Percentiles rank a stretch among this genome's conserved stretches.
Conservation (phyloP, 202 grass and related monocot genomes). For the Dendrocalamus latiflorus region DNA sequence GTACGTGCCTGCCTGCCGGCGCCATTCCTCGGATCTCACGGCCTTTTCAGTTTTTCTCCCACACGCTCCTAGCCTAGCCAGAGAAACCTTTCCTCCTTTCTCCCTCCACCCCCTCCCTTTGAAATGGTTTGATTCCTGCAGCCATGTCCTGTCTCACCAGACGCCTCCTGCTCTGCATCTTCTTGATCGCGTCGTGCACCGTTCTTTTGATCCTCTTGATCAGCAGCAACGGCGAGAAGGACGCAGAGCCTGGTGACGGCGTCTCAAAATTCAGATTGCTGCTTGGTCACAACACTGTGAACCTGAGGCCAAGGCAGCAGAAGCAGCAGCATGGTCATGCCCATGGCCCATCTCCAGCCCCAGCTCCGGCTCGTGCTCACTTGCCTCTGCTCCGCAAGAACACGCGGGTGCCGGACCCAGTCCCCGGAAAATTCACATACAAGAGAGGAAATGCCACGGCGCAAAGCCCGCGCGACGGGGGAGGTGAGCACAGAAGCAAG, state of each 20-base stretch:
- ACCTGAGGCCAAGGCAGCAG: neutral
- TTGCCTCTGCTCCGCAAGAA: constrained; percentile 21
- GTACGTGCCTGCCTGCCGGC: constrained; percentile 8
- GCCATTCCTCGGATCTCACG: constrained; percentile 15
- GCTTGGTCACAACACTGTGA: neutral
- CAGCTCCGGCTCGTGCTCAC: constrained; percentile 36
- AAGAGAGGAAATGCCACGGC: constrained; percentile 9
- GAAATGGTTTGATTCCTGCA: constrained; percentile 24
- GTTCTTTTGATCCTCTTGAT: neutral
- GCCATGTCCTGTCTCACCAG: constrained; percentile 42
- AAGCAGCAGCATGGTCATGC: constrained; percentile 5
- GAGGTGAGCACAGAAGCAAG: neutral
- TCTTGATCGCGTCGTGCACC: constrained; percentile 13
- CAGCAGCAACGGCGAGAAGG: neutral
- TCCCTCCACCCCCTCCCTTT: neutral
- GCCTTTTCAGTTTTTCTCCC: constrained; percentile 10
- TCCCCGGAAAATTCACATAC: constrained; percentile 3
- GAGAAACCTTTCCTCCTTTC: neutral
- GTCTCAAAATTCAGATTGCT: constrained; percentile 5
- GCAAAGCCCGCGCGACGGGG: constrained; percentile 6
- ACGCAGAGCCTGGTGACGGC: neutral
- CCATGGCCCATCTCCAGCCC: constrained; percentile 38
- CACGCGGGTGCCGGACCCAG: constrained; percentile 18
- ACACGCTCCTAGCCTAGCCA: neutral
- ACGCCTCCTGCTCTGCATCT: constrained; percentile 36